These are phyloP conservation scores for Scutellaria barbata DNA, from an alignment of 257 asterid genomes.

Conservation along the genomic window DNA sequence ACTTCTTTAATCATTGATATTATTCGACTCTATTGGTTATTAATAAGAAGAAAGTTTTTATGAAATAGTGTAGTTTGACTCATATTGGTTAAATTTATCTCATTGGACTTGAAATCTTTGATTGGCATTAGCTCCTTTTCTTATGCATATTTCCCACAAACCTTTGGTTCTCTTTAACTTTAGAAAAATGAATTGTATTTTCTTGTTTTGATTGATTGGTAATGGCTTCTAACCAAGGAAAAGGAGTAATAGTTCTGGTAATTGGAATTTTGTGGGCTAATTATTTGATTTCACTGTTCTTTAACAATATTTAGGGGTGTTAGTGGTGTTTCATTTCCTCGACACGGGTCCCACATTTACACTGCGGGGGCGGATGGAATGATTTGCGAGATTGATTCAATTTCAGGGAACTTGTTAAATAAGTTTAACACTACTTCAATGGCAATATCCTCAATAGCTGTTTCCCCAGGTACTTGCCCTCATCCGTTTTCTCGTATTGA, in stretches of 20 bases:
- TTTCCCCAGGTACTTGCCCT: slow-evolving; percentile 73
- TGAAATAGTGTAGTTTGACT: background rate
- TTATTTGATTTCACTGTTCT: slow-evolving; percentile 21
- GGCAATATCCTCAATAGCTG: slow-evolving; percentile 71
- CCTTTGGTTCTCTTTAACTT: background rate
- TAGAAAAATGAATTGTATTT: background rate
- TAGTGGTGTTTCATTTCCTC: slow-evolving; percentile 67
- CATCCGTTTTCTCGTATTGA: background rate
- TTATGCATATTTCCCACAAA: background rate
- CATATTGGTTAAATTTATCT: background rate
- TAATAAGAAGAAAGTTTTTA: slow-evolving; percentile 3
- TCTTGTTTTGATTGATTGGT: no score
- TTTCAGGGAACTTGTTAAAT: slow-evolving; percentile 67
- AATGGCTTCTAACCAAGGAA: no score
- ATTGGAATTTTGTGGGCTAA: slow-evolving; percentile 26
- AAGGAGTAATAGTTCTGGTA: background rate
- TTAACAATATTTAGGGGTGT: slow-evolving; percentile 71
- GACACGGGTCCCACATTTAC: slow-evolving; percentile 65
- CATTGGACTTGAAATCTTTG: background rate
- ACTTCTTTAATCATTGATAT: background rate
- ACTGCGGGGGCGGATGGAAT: slow-evolving; percentile 90
- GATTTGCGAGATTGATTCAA: slow-evolving; percentile 77
- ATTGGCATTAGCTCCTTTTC: background rate
- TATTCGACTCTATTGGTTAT: background rate
- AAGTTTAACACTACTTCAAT: slow-evolving; percentile 76